Evolutionary conservation across 192 early-diverging fungal species (phyloP).

Genomic region (Spinellus fusiger): DNA sequence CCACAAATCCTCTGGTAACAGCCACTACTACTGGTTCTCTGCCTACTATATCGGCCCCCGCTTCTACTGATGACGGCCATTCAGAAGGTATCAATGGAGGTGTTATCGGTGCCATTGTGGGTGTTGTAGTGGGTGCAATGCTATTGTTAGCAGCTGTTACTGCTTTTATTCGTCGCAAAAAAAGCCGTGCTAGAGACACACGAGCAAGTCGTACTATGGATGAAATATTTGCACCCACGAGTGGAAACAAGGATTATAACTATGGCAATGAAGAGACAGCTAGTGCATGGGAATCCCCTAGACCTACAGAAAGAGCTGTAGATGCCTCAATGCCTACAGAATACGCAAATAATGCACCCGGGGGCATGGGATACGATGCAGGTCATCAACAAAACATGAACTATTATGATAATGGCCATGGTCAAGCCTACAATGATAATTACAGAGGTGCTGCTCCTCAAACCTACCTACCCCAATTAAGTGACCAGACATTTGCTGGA

Average conservation of each 20-base stretch:
- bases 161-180: background rate
- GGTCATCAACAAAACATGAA: background rate
- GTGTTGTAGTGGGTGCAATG: slow-evolving; percentile 12
- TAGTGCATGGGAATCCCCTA: background rate
- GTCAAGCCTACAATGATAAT: background rate
- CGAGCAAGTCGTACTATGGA: slow-evolving; percentile 1
- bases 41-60: background rate
- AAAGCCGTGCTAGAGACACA: background rate
- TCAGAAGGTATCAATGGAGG: slow-evolving; percentile 1
- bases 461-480: background rate
- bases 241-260: background rate
- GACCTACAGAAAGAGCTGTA: background rate
- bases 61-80: background rate
- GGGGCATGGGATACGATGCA: background rate
- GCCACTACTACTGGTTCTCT: background rate
- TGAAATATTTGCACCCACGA: background rate
- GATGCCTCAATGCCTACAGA: background rate
- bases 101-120: slow-evolving; percentile 21
- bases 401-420: background rate
- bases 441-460: background rate
- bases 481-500: background rate
- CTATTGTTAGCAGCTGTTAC: slow-evolving; percentile 2
- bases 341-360: background rate
- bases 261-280: background rate
- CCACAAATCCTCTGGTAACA: no score